Base-by-base conservation (phyloP, 257 asterid species). In the Nicotiana obtusifolia region DNA sequence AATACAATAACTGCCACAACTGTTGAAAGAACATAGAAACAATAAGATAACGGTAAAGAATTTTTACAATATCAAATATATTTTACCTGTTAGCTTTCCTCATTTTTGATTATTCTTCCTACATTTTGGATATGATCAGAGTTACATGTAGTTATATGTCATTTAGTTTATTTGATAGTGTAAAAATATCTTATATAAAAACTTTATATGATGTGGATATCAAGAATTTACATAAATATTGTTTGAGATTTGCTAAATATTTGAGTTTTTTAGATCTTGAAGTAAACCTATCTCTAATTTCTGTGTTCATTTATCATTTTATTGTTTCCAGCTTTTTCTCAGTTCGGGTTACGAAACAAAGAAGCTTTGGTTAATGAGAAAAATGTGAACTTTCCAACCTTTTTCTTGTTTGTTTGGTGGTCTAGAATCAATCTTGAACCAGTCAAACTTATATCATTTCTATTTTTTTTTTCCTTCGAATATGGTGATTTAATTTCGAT, bases 341-440 rank as follows among this genome's bases (percentile, higher is more conserved):
- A 13, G 4, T 31, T 65, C 15, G 17, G 20, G 1, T 56, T 4
- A 56, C 9, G 22, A 56, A 17, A 57, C 5, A 20, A 60, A 1
- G 65, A 60, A 6, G 19, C 62, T 47, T 73, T 47, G 79, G 37
- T 47, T 73, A 33, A 73, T 47, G 41, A 73, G 61, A 73, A 73
- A 47, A 24, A 1, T 14, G 19, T 24, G 79, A 73, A 71, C 47
- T 71, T 44, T 20, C 8, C 4, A 44, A 71, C 33, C 7, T 44
- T 57, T 71, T 71, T 71, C 59, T 44, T 6, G 79, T 47, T 47
- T 73, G 61, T 73, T 73, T 73, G 2, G 79, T 73, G 79, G 61
- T 47, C 41, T 73, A 47, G 79, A 73, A 14, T 47, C 78, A 73
- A 73, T 73, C 41, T 47, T 73, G 79, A 73, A 47, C 79, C 4